Base-by-base conservation (phyloP, 2,329 filamentous ascomycete species). In the Aspergillus pseudoviridinutans region DNA sequence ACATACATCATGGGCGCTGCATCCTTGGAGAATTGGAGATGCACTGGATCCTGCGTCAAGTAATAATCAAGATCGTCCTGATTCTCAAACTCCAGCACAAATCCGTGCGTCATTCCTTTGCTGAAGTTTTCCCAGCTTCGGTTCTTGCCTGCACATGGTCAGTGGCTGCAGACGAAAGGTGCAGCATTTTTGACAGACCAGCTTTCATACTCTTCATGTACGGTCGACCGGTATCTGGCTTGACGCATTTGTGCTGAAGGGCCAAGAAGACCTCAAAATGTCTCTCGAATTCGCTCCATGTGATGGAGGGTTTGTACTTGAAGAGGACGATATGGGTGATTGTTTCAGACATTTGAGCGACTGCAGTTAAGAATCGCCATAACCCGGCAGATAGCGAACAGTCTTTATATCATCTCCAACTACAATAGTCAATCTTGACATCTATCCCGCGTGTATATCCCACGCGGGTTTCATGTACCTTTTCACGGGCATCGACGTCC, bases 131-230 rank as follows among this genome's bases (percentile, higher is more conserved):
- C 55, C 55, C 55, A 56, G 42, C 55, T 53, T 22, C 55, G 29
- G 17, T 53, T 52, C n/a, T 53, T 56, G 28, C 55, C 55, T 49
- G 22, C 7, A 32, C 14, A 32, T 22, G 9, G n/a, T 41, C 41
- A 32, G 28, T 29, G 28, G 9, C 28, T 29, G n/a, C 17, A 51
- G 10, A 35, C 29, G 17, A 20, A 20, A 28, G 17, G 7, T 50
- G 14, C 12, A 25, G n/a, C 17, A 28, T 28, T 28, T 8, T 14
- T 24, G n/a, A 27, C 53, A 35, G 41, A 51, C 54, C 49, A 28
- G 54, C 49, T 35, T 55, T 55, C 54, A 51, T 50, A n/a, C 54
- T 32, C 35, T 55, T 55, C 53, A 55, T 55, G 25, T 55, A 55
- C 2, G 49, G 29, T 2, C 41, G 38, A 8, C 49, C 41, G 22